phyloP scores from a whole-genome alignment of 768 basidiomycete species.

The Mycena polygramma region DNA sequence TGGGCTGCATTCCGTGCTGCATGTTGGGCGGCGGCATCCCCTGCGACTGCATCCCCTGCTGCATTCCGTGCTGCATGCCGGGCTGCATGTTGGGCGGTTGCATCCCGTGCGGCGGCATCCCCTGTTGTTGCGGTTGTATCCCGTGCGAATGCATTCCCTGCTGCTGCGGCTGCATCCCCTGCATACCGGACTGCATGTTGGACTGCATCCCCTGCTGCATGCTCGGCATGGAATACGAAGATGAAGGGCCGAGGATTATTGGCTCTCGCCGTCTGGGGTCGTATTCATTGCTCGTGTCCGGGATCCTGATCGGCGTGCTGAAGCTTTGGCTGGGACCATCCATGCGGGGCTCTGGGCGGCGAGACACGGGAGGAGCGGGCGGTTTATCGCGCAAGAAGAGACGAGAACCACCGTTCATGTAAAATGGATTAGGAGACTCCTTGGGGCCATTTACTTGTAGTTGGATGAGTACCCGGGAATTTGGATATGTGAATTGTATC shows the following conservation, averaged over 20 bases:
- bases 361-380: conserved; percentile 15
- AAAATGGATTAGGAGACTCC: conserved; percentile 1
- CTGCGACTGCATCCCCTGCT: background rate
- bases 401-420: conserved; percentile 13
- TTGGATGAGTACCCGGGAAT: background rate
- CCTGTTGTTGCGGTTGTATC: background rate
- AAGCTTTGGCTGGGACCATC: conserved; percentile 2
- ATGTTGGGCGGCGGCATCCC: background rate
- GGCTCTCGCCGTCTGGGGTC: conserved; percentile 31
- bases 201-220: conserved; percentile 4
- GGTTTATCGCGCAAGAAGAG: conserved; percentile 32
- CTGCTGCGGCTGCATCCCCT: conserved; percentile 3
- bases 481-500: background rate
- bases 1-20: background rate
- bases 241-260: conserved; percentile 28
- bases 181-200: background rate
- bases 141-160: background rate
- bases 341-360: conserved; percentile 15
- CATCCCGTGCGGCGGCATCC: background rate
- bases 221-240: conserved; percentile 28
- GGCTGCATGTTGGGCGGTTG: background rate
- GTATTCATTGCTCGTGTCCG: conserved; percentile 31
- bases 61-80: conserved; percentile 4
- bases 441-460: conserved; percentile 22
- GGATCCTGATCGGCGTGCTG: conserved; percentile 28